Evolutionary conservation across 768 basidiomycete species (phyloP).

Genomic region (Artomyces pyxidatus): DNA sequence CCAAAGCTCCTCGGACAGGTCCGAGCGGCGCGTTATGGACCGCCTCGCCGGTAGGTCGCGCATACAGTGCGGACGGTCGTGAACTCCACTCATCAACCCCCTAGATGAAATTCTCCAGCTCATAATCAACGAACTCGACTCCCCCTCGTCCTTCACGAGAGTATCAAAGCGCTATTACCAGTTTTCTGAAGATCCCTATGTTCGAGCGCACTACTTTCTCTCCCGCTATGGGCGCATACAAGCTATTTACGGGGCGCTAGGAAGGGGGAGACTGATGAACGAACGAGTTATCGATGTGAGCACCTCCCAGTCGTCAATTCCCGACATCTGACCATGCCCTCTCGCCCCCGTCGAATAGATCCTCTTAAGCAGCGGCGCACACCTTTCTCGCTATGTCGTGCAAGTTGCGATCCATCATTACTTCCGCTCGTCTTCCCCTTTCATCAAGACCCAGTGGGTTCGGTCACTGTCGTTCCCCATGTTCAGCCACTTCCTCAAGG

Average conservation of each 20-base stretch:
- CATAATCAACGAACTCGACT: conserved; percentile 63
- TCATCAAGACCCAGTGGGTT: conserved; percentile 71
- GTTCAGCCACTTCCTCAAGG: conserved; percentile 55
- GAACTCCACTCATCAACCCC: conserved; percentile 1
- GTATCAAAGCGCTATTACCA: conserved; percentile 49
- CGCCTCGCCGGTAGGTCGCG: conserved; percentile 17
- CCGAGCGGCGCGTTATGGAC: conserved; percentile 11
- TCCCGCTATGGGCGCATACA: conserved; percentile 61
- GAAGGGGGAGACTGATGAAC: conserved; percentile 41
- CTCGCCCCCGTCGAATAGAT: conserved; percentile 36
- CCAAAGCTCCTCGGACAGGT: neutral
- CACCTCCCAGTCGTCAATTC: neutral
- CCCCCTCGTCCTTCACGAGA: conserved; percentile 52
- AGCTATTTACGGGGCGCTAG: conserved; percentile 69
- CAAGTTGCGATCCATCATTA: conserved; percentile 76
- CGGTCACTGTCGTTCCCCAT: conserved; percentile 52
- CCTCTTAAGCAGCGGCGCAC: conserved; percentile 66
- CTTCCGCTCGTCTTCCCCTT: conserved; percentile 63
- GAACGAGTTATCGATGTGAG: conserved; percentile 13
- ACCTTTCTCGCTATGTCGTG: conserved; percentile 70
- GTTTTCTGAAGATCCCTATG: conserved; percentile 67
- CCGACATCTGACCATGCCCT: neutral
- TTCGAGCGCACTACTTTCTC: conserved; percentile 73
- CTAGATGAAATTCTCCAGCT: conserved; percentile 62
- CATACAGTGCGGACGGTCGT: conserved; percentile 2